Evolutionary conservation across 768 basidiomycete genomes (phyloP), one percentile per base, ranked within the genome.

Genomic region (Aureoboletus auriporus): DNA sequence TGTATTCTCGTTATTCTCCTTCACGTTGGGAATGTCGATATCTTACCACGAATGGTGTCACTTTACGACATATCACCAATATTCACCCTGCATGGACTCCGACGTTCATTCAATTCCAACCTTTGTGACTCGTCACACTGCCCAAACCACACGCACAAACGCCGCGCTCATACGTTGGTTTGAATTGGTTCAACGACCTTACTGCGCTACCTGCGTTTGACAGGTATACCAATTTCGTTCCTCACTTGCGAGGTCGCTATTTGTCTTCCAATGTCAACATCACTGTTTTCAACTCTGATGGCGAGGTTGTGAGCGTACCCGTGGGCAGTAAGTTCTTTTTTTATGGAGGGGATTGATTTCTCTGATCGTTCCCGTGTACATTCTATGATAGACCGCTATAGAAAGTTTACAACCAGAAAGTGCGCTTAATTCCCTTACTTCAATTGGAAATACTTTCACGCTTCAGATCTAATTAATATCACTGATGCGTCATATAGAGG

Each of bases 211-310:
- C 4, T 23, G 20, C 4, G 43, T 23, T 44, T 26, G 43, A 43
- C 47, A 84, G 79, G 68, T 71, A 85, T 63, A 67, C 73, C 44
- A 85, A 85, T 61, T 86, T 91, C 57, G 81, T 70, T 4, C 83
- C 81, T 3, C 68, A 79, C 39, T 75, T 83, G 65, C 72, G 78
- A 8, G 89, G 86, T 6, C 75, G 83, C 39, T 93, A 92, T 64
- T 69, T 96, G 40, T 82, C 89, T 1, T 89, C 84, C 2, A 95
- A 95, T 58, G 87, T 81, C 47, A 89, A 94, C 68, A 89, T 95
- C 61, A 92, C 90, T 2, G 60, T 86, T 9, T 52, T 73, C 13
- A 75, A 78, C 56, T 57, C 69, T 35, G 46, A 64, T 12, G 72
- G 70, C 13, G 50, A 68, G 23, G 51, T 49, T 1, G 62, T 67